Percentiles rank a stretch among this genome's conserved stretches.
phyloP scores from a whole-genome alignment of 1,284 basidiomycete species.

The Leccinum fallax region DNA sequence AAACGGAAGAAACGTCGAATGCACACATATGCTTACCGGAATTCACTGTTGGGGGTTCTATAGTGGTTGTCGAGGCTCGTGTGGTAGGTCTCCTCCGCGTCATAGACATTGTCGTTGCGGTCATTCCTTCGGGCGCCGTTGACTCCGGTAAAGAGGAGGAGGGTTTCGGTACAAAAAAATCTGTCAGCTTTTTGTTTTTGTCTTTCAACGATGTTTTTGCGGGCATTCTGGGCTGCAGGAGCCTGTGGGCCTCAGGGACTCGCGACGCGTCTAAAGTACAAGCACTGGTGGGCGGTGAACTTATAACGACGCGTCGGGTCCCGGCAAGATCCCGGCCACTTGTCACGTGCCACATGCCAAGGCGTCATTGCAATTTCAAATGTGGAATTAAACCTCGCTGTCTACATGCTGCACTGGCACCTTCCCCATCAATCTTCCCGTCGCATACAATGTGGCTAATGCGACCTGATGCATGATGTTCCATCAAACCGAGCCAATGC shows the following conservation, averaged over 20 bases:
- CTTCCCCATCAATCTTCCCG: neutral
- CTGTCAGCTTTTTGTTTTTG: constrained; percentile 30
- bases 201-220: constrained; percentile 12
- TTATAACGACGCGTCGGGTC: neutral
- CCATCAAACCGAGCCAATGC: neutral
- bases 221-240: constrained; percentile 20
- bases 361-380: neutral
- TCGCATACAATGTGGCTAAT: constrained; percentile 1
- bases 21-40: constrained; percentile 13
- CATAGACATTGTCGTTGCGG: neutral
- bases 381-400: neutral
- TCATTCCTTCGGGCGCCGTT: constrained; percentile 1
- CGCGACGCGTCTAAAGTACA: constrained; percentile 11
- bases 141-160: constrained; percentile 4
- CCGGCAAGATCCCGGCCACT: neutral
- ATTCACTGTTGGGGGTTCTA: neutral
- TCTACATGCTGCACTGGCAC: neutral
- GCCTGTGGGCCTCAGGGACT: constrained; percentile 2
- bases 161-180: constrained; percentile 28
- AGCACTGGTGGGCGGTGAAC: neutral
- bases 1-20: neutral
- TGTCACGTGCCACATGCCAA: constrained; percentile 15
- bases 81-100: constrained; percentile 17
- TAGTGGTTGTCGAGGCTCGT: constrained; percentile 10
- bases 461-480: neutral